Evolutionary conservation across 805 yeast species (phyloP), one percentile per base, ranked within the genome.

Genomic region (Ogataea kodamae): DNA sequence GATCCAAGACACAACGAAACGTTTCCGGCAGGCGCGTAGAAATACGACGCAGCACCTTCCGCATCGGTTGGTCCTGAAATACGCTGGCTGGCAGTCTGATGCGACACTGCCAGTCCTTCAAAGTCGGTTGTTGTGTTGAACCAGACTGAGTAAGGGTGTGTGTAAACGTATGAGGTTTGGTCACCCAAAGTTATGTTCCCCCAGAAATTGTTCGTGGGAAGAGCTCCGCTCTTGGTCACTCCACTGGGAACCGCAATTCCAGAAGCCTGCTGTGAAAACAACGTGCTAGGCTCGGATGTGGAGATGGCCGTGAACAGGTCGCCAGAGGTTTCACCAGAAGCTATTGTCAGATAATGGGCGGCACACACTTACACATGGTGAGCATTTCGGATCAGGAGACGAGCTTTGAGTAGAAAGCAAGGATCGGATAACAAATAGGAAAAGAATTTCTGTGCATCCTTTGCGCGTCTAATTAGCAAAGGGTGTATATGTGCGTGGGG

Each of bases 61-160:
- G 66, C 52, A 25, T 54, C 56, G 3, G 73, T 76, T 3, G 76
- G 76, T 3, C 86, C 92, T 53, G 64, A 75, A 3, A 81, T 88
- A 37, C 74, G 55, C 47, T 81, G 82, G 10, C 65, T 49, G 1
- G 70, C 69, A 5, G 68, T 71, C 6, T 78, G 73, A 45, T 83
- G 85, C 24, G 81, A 68, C 27, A 80, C 61, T 1, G 85, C 84
- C 37, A 82, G 52, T 3, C 92, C 92, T 28, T 52, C 50, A 33
- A 50, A 62, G 28, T 62, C 62, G 5, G 51, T 56, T 3, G 60
- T 62, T 35, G 65, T 73, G 8, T 78, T 62, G 42, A 67, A 67
- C 88, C 86, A 82, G 5, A 80, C 58, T 9, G 82, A 73, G 51
- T 81, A 81, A 4, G 94, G 94, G 45, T 79, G 84, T 1, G 88